A percentile compares a stretch with the other conserved stretches of the same genome.
phyloP scores from a whole-genome alignment of 2,329 filamentous ascomycete species.

The Setomelanomma holmii region DNA sequence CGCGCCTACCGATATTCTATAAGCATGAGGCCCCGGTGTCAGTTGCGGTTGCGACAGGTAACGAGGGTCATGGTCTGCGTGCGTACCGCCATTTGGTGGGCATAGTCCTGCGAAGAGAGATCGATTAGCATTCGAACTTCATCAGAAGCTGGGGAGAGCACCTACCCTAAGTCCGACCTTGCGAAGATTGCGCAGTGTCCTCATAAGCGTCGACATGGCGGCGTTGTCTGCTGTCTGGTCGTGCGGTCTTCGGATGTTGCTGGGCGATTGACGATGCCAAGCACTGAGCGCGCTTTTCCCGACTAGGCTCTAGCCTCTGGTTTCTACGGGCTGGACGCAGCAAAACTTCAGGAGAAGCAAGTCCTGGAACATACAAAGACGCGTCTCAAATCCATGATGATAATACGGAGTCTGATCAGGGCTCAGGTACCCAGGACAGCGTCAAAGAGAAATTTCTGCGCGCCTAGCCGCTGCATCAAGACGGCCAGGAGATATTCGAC shows the following conservation, averaged over 20 bases:
- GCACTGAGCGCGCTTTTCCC: conserved; percentile 11
- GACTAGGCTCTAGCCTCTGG: conserved; percentile 9
- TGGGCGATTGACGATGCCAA: conserved; percentile 36
- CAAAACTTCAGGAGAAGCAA: conserved; percentile 33
- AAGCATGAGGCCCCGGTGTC: conserved; percentile 27
- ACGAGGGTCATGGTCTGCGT: conserved; percentile 31
- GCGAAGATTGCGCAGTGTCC: conserved; percentile 87
- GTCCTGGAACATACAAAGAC: conserved; percentile 1
- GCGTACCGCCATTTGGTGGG: conserved; percentile 89
- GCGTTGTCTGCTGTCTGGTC: conserved; percentile 30
- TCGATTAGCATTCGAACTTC: conserved; percentile 40
- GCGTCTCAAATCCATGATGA: conserved; percentile 32
- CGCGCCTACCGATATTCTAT: conserved; percentile 49
- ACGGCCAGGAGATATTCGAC: conserved; percentile 44
- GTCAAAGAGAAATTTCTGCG: conserved; percentile 23
- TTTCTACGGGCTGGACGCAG: conserved; percentile 24
- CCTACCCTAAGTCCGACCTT: conserved; percentile 85
- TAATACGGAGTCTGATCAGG: conserved; percentile 42
- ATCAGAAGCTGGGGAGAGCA: conserved; percentile 13
- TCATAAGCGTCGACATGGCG: conserved; percentile 88
- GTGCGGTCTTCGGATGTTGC: conserved; percentile 26
- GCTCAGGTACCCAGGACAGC: conserved; percentile 26
- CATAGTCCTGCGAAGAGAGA: conserved; percentile 72
- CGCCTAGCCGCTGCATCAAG: conserved; percentile 20
- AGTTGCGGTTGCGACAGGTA: conserved; percentile 27